Base-by-base conservation (phyloP, 2,329 filamentous ascomycete species). In the Alternaria arborescens region DNA sequence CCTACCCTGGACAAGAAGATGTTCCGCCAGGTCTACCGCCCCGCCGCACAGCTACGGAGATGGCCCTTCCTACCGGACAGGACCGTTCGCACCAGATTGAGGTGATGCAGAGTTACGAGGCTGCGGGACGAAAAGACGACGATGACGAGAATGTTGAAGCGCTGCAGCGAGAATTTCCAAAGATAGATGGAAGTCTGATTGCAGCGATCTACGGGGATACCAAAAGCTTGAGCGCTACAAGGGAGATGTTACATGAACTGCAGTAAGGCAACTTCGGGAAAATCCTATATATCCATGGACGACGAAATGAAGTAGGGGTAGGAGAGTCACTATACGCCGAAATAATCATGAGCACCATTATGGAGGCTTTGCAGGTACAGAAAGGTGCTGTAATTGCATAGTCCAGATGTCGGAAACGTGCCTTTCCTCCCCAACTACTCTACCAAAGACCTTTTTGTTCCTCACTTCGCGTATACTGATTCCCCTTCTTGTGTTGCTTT, bases 171-270 rank as follows among this genome's bases (percentile, higher is more conserved):
- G 80, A 82, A 69, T 82, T 81, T 54, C 81, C 81, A 1, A 72
- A 67, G n/a, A 67, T 82, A n/a, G 81, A 82, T 66, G 76, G 78
- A 3, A 79, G 74, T 57, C 61, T 82, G 67, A 79, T 82, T 61
- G 81, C 81, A 11, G 81, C 81, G n/a, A 75, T 82, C 43, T 82
- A 82, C 61, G 73, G 75, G 7, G 81, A 82, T 64, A 76, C 73
- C 26, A 75, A 80, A 69, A 77, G 72, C 62, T 55, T 81, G 64
- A 75, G 75, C 20, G 80, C 76, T n/a, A 80, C 79, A 58, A 74
- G 80, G 63, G 81, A 82, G 71, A 81, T 81, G 79, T 67, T 82
- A 60, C 70, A 74, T 42, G 80, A 80, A 67, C 64, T 82, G 66
- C 66, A 68, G 41, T 58, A 36, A 48, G n/a, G 30, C 8, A 12